Conservation (phyloP, 306 rosid genomes). For the Vachellia collinsii region DNA sequence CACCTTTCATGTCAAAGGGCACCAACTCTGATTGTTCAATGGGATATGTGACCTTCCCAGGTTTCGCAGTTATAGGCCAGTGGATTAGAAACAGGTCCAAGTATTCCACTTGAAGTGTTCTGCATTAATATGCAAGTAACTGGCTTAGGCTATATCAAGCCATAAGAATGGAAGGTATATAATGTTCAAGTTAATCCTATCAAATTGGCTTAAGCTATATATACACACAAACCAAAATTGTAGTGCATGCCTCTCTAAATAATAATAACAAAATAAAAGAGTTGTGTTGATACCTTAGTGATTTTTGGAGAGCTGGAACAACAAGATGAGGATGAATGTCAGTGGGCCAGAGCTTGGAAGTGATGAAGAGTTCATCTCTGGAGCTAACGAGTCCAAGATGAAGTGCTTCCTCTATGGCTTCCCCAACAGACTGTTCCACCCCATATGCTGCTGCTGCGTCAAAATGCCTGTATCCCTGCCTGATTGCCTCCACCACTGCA, state of each 20-base stretch:
- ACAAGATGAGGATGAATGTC: slow-evolving; percentile 49
- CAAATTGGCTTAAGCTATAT: too few relatives aligned
- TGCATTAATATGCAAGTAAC: slow-evolving; percentile 5
- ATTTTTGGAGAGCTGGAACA: slow-evolving; percentile 40
- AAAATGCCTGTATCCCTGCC: slow-evolving; percentile 54
- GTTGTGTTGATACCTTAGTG: slow-evolving; percentile 34
- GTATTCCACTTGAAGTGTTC: slow-evolving; percentile 49
- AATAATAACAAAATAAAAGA: neutral
- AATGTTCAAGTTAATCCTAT: too few relatives aligned
- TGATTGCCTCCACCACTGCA: slow-evolving; percentile 52
- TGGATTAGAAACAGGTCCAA: slow-evolving; percentile 46
- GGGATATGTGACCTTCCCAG: slow-evolving; percentile 53
- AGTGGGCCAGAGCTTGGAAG: slow-evolving; percentile 56
- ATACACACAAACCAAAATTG: too few relatives aligned
- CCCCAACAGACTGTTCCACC: slow-evolving; percentile 41
- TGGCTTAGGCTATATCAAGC: neutral
- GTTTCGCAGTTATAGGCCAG: slow-evolving; percentile 50
- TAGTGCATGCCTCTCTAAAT: too few relatives aligned
- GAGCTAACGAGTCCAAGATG: slow-evolving; percentile 41
- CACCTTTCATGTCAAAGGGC: slow-evolving; percentile 61
- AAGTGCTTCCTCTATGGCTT: slow-evolving; percentile 45
- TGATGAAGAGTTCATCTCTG: slow-evolving; percentile 48
- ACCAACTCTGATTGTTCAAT: slow-evolving; percentile 44
- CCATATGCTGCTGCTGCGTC: slow-evolving; percentile 57
- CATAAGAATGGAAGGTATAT: neutral